phyloP scores from a whole-genome alignment of 2,329 filamentous ascomycete genomes.

The Chaetomium sp. region DNA sequence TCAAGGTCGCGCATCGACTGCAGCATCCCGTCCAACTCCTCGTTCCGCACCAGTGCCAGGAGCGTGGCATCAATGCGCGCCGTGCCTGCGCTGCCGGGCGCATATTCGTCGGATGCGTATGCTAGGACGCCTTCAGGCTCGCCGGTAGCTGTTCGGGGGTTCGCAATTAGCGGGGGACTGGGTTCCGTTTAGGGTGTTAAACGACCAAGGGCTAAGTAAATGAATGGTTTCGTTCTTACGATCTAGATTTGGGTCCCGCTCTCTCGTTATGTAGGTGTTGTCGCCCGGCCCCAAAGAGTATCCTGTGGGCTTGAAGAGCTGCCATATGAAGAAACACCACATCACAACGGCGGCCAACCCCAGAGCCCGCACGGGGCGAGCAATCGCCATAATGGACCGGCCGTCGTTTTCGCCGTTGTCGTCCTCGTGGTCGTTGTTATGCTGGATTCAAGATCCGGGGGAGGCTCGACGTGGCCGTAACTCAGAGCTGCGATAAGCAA shows the following conservation, averaged over 20 bases:
- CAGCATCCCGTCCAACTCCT: conserved; percentile 77
- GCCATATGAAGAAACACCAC: conserved; percentile 73
- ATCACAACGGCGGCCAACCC: conserved; percentile 64
- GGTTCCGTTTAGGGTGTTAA: too few species aligned
- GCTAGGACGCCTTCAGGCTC: conserved; percentile 75
- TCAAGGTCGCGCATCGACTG: conserved; percentile 88
- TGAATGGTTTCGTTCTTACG: conserved; percentile 48
- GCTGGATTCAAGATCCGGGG: too few species aligned
- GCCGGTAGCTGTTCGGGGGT: conserved; percentile 56
- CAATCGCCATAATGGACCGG: conserved; percentile 64
- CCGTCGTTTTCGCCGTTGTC: too few species aligned
- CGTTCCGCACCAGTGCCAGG: conserved; percentile 84
- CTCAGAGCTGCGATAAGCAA: too few species aligned
- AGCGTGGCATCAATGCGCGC: conserved; percentile 90
- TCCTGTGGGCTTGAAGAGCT: conserved; percentile 57
- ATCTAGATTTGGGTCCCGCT: conserved; percentile 79
- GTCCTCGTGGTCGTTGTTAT: too few species aligned
- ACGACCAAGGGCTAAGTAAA: too few species aligned
- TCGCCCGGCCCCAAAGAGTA: conserved; percentile 32
- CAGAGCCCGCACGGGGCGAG: conserved; percentile 75
- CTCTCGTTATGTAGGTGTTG: conserved; percentile 38
- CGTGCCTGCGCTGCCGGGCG: conserved; percentile 64
- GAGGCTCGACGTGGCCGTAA: too few species aligned
- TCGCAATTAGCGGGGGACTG: conserved; percentile 7
- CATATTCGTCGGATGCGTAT: conserved; percentile 71